Percentiles rank a stretch among this genome's conserved stretches.
These are phyloP conservation scores for Oxyria digyna DNA, from an alignment of 148 eudicot genomes.

Conservation along the genomic window DNA sequence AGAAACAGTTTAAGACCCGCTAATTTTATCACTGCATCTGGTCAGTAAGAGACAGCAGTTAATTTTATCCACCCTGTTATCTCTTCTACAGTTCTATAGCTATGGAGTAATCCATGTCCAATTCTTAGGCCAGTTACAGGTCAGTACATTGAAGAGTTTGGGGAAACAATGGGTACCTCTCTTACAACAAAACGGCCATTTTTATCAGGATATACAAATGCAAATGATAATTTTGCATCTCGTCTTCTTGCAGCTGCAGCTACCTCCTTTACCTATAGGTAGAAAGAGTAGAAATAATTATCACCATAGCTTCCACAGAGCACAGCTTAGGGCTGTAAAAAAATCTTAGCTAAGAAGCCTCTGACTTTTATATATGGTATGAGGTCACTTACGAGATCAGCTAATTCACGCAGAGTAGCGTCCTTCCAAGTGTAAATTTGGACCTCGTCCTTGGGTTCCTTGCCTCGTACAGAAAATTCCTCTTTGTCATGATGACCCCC, in stretches of 20 bases:
- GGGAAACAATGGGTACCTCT: slow-evolving; percentile 14
- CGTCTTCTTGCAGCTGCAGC: slow-evolving; percentile 40
- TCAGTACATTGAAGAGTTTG: neutral
- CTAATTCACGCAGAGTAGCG: slow-evolving; percentile 88
- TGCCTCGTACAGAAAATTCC: slow-evolving; percentile 82
- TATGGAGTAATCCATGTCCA: neutral
- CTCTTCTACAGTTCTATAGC: neutral
- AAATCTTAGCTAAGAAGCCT: neutral
- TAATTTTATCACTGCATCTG: neutral
- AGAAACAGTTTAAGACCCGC: neutral
- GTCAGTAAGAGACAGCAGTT: neutral
- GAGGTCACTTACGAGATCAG: slow-evolving; percentile 63
- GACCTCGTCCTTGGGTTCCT: slow-evolving; percentile 97
- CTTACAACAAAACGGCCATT: slow-evolving; percentile 30
- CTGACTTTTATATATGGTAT: neutral
- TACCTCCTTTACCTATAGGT: slow-evolving; percentile 35
- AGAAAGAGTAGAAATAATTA: neutral
- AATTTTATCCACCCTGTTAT: neutral
- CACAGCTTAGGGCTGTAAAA: neutral
- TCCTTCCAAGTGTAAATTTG: slow-evolving; percentile 99
- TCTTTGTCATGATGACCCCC: slow-evolving; percentile 76
- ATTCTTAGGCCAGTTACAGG: neutral
- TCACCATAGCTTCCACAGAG: neutral
- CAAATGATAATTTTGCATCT: slow-evolving; percentile 43
- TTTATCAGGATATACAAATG: slow-evolving; percentile 40